phyloP scores from a whole-genome alignment of 2,329 filamentous ascomycete species.

The Drechmeria coniospora region DNA sequence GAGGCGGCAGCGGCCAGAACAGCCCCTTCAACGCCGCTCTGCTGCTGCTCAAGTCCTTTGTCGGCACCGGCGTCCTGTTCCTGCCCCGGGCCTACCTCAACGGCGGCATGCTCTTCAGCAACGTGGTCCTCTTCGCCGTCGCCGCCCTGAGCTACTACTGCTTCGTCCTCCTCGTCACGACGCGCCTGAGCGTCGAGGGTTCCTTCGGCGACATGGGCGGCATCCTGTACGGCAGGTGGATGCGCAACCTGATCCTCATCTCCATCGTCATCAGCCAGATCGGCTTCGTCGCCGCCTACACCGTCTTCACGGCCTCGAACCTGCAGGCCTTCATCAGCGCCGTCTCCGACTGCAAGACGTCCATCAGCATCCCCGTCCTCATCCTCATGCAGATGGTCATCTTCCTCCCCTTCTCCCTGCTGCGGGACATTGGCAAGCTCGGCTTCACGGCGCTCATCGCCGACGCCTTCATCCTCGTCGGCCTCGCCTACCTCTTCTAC shows the following conservation, averaged over 20 bases:
- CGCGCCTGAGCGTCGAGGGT: conserved; percentile 71
- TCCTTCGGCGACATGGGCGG: conserved; percentile 97
- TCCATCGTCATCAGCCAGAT: conserved; percentile 94
- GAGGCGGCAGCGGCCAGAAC: conserved; percentile 60
- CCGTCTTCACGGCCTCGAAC: conserved; percentile 93
- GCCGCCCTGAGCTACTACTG: conserved; percentile 89
- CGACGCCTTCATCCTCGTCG: conserved; percentile 85
- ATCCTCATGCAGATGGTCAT: conserved; percentile 92
- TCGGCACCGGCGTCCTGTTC: conserved; percentile 90
- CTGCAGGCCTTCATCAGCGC: conserved; percentile 88
- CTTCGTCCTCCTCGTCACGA: conserved; percentile 84
- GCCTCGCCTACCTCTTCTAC: conserved; percentile 87
- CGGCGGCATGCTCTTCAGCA: conserved; percentile 94
- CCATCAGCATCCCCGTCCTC: conserved; percentile 75
- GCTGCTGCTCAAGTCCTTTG: conserved; percentile 89
- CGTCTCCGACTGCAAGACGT: conserved; percentile 72
- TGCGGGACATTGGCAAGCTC: conserved; percentile 94
- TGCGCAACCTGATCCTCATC: conserved; percentile 72
- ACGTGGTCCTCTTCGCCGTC: conserved; percentile 72
- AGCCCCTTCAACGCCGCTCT: conserved; percentile 66
- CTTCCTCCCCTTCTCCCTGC: conserved; percentile 83
- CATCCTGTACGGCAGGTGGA: conserved; percentile 76
- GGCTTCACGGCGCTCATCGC: conserved; percentile 88
- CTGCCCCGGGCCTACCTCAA: conserved; percentile 86
- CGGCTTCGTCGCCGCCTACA: conserved; percentile 88